Evolutionary conservation across 768 basidiomycete species (phyloP), one percentile per base, ranked within the genome.

Genomic region (Auricularia auricula-judae): DNA sequence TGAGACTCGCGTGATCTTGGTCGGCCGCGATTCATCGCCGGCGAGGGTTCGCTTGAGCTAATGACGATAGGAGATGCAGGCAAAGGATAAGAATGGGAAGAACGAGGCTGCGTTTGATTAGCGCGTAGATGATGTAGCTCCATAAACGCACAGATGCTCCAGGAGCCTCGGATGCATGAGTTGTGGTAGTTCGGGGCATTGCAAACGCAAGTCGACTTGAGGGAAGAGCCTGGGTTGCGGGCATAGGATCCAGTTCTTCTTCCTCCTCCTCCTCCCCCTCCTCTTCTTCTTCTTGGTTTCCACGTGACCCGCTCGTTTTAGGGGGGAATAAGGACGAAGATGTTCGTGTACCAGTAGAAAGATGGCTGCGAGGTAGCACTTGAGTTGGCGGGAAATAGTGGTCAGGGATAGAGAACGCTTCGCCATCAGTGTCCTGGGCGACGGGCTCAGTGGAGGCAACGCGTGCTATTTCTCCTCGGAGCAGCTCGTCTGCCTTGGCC

Each of bases 401-500:
- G 16, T 43, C 64, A 47, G 51, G 54, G 8, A 16, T 8, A 7
- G 18, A 18, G 21, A 44, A 44, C 18, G 43, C 43, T 10, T 18
- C 11, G 11, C 10, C 11, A 44, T 10, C 11, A 44, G 43, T 11
- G 43, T 18, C 43, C 18, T 44, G 29, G 29, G 29, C 29, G 29
- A 29, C 29, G 29, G 29, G 29, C 29, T 29, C 29, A 29, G 29
- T 29, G 29, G 29, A 29, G 29, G 29, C 29, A 29, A 29, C 29
- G 29, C 29, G 29, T 29, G 29, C 29, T 29, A 29, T 29, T 29
- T 29, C 29, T 29, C 66, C 42, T 16, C 69, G 72, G 3, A 82
- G 72, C 3, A 82, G 67, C 34, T 66, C 67, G 14, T 69, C 74
- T 18, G 80, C 81, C 67, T 71, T 76, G 63, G 71, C 72, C 21